Base-by-base conservation (phyloP, 495 filamentous ascomycete genomes). In the Annulohypoxylon bovei region DNA sequence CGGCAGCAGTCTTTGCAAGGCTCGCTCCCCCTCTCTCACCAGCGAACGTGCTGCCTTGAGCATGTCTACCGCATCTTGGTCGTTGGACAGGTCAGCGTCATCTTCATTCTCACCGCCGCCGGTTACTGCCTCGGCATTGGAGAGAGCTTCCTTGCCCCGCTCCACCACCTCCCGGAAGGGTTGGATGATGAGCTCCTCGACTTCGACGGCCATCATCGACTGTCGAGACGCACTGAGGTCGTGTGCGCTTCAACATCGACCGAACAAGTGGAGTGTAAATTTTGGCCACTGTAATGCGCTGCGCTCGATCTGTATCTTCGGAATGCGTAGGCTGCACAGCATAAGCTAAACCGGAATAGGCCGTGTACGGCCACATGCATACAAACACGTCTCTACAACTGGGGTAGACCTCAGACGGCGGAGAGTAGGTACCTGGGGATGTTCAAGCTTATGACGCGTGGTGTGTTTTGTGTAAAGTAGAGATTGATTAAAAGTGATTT, bases 151-250 rank as follows among this genome's bases (percentile, higher is more conserved):
- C 22, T 73, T 75, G 20, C 72, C 80, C n/a, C 71, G 69, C 14
- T 74, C 74, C 3, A 78, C 73, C 1, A 80, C 78, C 35, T 79
- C 80, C 52, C 67, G 67, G 42, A 81, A 79, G 23, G 80, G 80
- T 37, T 73, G 76, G 60, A 81, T 77, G 35, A 81, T 49, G 20
- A 79, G 76, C 25, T 79, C 75, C 66, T 81, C 77, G 42, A 71
- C 72, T 25, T 78, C 77, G 33, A 75, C 66, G n/a, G 71, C 75
- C 79, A 79, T 79, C 62, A 71, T 59, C 57, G 62, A 55, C 72
- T 57, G 47, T 71, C 64, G 52, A 65, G 62, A 57, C 33, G 55
- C 61, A 47, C 49, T 32, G 46, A 25, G 23, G 11, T 22, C 8
- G 25, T 33, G 40, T 25, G 62, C 47, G 35, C 46, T 68, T 68